Conservation (phyloP, 2,329 filamentous ascomycete genomes). For the Fusarium mexicanum region DNA sequence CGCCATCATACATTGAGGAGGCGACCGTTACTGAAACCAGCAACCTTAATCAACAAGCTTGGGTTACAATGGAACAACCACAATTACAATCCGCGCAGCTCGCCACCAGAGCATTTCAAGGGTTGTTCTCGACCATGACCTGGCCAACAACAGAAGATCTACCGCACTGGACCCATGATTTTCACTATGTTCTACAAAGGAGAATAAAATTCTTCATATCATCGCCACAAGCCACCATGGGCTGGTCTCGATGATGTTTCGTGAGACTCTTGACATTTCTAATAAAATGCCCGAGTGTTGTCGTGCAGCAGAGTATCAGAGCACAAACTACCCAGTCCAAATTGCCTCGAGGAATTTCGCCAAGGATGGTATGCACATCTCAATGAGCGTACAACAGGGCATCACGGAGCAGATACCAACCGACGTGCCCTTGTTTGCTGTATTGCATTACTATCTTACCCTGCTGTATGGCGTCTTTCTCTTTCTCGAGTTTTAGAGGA, state of each 20-base stretch:
- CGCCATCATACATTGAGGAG: conserved; percentile 31
- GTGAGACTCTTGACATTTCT: background rate
- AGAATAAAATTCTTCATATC: conserved; percentile 10
- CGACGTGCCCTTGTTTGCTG: conserved; percentile 16
- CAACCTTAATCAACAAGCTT: conserved; percentile 7
- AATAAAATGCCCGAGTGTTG: conserved; percentile 1
- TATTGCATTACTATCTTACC: conserved; percentile 1
- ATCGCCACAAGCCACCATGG: conserved; percentile 22
- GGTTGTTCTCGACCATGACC: conserved; percentile 2
- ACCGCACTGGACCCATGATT: conserved; percentile 26
- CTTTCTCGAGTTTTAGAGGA: background rate
- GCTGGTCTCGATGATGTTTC: background rate
- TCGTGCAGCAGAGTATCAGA: background rate
- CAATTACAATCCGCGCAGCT: conserved; percentile 20
- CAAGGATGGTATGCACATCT: conserved; percentile 9
- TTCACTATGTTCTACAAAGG: conserved; percentile 8
- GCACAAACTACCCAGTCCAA: background rate
- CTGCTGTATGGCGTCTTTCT: conserved; percentile 19
- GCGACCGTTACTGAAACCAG: conserved; percentile 35
- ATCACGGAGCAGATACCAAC: conserved; percentile 9
- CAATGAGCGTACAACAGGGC: background rate
- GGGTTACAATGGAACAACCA: conserved; percentile 8
- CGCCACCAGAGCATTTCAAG: conserved; percentile 25
- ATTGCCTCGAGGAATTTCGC: conserved; percentile 23
- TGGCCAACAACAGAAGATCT: conserved; percentile 29